These are phyloP conservation scores for Podospora appendiculata DNA, from an alignment of 495 filamentous ascomycete species.

Conservation along the genomic window DNA sequence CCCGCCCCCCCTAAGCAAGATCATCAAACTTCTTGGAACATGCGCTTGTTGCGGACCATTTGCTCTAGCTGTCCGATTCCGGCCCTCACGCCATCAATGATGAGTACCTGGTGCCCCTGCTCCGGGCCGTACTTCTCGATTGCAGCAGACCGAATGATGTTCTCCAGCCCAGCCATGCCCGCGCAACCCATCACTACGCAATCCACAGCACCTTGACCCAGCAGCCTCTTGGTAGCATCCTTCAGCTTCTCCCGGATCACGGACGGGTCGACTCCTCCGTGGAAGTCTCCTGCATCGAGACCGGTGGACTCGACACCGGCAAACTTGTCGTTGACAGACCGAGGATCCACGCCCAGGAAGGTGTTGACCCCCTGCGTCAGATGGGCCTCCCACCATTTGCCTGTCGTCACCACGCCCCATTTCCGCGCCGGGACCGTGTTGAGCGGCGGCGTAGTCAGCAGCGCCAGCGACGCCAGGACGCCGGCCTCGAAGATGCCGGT, in stretches of 20 bases:
- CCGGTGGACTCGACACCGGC: slow-evolving; percentile 80
- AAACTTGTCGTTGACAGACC: slow-evolving; percentile 37
- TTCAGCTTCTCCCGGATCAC: slow-evolving; percentile 59
- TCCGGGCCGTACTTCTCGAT: slow-evolving; percentile 53
- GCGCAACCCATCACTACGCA: slow-evolving; percentile 76
- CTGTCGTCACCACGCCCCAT: slow-evolving; percentile 89
- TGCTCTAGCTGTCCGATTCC: slow-evolving; percentile 64
- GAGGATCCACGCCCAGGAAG: slow-evolving; percentile 39
- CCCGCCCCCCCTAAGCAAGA: not conserved
- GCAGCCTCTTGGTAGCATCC: slow-evolving; percentile 58
- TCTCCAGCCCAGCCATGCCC: slow-evolving; percentile 86
- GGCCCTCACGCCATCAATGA: slow-evolving; percentile 80
- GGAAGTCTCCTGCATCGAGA: slow-evolving; percentile 72
- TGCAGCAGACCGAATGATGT: slow-evolving; percentile 65
- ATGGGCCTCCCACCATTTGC: slow-evolving; percentile 70
- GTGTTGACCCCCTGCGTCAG: slow-evolving; percentile 53
- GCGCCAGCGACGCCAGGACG: slow-evolving; percentile 49
- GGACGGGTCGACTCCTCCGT: slow-evolving; percentile 53
- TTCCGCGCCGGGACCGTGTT: slow-evolving; percentile 29
- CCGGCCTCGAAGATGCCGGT: slow-evolving; percentile 87
- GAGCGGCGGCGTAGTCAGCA: slow-evolving; percentile 16
- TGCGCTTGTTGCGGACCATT: slow-evolving; percentile 33
- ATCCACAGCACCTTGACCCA: slow-evolving; percentile 49
- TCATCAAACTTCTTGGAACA: slow-evolving; percentile 18
- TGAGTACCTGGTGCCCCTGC: slow-evolving; percentile 51